These are phyloP conservation scores for Tilletia walkeri DNA, from an alignment of 1,284 basidiomycete species.

Conservation along the genomic window DNA sequence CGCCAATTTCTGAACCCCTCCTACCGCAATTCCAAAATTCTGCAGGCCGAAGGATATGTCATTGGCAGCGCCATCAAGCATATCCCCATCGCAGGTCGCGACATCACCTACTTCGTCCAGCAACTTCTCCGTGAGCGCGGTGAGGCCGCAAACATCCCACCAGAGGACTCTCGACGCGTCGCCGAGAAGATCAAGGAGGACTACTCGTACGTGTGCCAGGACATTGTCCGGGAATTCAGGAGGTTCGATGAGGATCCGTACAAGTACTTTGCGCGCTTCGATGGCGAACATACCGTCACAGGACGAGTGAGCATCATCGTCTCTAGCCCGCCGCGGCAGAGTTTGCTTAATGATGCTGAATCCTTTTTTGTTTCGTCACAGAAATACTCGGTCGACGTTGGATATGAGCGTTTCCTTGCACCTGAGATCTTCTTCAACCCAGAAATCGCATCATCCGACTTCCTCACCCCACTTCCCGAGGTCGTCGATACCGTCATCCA, in stretches of 20 bases:
- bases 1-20: background rate
- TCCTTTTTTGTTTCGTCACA: conserved; percentile 53
- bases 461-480: conserved; percentile 91
- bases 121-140: conserved; percentile 94
- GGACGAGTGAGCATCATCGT: conserved; percentile 67
- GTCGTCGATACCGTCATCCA: conserved; percentile 97
- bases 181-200: conserved; percentile 97
- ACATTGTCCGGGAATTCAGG: conserved; percentile 97
- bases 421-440: conserved; percentile 99
- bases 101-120: conserved; percentile 95
- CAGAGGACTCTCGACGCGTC: conserved; percentile 91
- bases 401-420: conserved; percentile 97
- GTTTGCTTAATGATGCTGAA: background rate
- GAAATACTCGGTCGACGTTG: conserved; percentile 89
- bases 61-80: conserved; percentile 99
- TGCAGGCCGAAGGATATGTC: conserved; percentile 85
- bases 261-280: conserved; percentile 91
- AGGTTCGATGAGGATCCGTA: conserved; percentile 96
- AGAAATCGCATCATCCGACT: conserved; percentile 96
- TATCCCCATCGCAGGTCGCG: conserved; percentile 95
- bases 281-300: conserved; percentile 89
- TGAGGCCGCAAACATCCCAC: conserved; percentile 82
- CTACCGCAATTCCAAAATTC: background rate
- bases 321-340: background rate
- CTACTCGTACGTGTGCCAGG: conserved; percentile 97